Conservation (phyloP, 495 filamentous ascomycete genomes). For the Podospora didyma region DNA sequence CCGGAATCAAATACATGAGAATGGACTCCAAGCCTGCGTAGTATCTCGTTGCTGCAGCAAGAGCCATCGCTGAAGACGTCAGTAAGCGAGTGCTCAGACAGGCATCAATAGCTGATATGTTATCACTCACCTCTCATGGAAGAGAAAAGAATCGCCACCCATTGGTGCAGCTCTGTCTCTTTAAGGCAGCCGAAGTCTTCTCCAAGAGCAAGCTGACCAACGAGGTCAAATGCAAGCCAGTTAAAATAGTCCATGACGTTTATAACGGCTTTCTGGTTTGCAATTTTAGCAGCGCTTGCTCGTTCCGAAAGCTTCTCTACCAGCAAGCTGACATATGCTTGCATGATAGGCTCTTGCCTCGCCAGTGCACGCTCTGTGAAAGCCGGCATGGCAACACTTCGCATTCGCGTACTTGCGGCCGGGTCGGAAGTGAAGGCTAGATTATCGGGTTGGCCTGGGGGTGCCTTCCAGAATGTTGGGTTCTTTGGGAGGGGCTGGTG, state of each 20-base stretch:
- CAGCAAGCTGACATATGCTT: neutral
- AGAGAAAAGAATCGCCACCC: neutral
- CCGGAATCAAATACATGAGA: too few relatives aligned
- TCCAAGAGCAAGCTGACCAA: slow-evolving; percentile 1
- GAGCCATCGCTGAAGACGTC: too few relatives aligned
- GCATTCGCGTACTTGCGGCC: neutral
- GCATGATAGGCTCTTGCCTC: neutral
- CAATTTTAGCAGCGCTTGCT: neutral
- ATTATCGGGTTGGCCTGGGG: neutral
- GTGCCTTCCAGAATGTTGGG: neutral
- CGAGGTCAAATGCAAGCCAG: slow-evolving; percentile 5
- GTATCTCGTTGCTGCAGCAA: too few relatives aligned
- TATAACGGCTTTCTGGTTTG: neutral
- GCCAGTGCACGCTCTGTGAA: slow-evolving; percentile 1
- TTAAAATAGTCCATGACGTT: slow-evolving; percentile 2
- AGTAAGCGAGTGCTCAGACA: too few relatives aligned
- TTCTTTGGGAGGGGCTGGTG: neutral
- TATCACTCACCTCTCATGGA: neutral
- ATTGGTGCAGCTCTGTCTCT: neutral
- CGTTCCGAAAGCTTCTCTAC: neutral
- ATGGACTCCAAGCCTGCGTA: too few relatives aligned
- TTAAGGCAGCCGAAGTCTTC: slow-evolving; percentile 4
- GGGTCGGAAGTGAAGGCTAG: neutral
- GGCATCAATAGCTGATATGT: neutral
- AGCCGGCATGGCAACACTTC: slow-evolving; percentile 3